These are phyloP conservation scores for Naematelia aurantialba DNA, from an alignment of 768 basidiomycete genomes.

Conservation along the genomic window DNA sequence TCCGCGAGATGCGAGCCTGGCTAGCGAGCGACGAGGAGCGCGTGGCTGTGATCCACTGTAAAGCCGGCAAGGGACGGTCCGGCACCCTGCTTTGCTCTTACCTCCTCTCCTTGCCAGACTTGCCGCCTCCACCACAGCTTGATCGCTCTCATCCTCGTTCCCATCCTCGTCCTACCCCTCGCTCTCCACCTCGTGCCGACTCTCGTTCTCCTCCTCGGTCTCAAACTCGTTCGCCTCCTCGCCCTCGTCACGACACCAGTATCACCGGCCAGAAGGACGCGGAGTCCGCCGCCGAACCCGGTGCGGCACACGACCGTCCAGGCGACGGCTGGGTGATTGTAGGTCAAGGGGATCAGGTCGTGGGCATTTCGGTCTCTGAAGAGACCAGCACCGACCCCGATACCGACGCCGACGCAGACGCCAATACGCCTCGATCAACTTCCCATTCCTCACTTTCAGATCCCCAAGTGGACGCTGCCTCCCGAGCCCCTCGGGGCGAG, in stretches of 20 bases:
- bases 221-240: too few relatives aligned
- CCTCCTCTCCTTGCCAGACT: conserved; percentile 60
- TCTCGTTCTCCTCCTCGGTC: too few relatives aligned
- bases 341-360: conserved; percentile 42
- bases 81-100: conserved; percentile 82
- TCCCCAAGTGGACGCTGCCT: too few relatives aligned
- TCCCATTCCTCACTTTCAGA: background rate
- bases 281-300: conserved; percentile 29
- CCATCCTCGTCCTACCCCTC: conserved; percentile 45
- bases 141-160: conserved; percentile 56
- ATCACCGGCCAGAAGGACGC: conserved; percentile 55
- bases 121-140: conserved; percentile 56
- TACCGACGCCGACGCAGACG: too few relatives aligned
- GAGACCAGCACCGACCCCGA: too few relatives aligned
- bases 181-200: too few relatives aligned
- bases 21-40: conserved; percentile 62
- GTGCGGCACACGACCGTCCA: background rate
- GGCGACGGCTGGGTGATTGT: conserved; percentile 7
- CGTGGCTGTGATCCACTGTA: conserved; percentile 80
- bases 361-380: conserved; percentile 7
- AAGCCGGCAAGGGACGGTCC: conserved; percentile 72
- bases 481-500: too few relatives aligned
- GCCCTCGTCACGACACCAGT: conserved; percentile 55
- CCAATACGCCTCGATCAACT: background rate
- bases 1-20: conserved; percentile 72